A percentile compares a stretch with the other conserved stretches of the same genome.
phyloP scores from a whole-genome alignment of 2,329 filamentous ascomycete genomes.

The Chrysoporthe puriensis region DNA sequence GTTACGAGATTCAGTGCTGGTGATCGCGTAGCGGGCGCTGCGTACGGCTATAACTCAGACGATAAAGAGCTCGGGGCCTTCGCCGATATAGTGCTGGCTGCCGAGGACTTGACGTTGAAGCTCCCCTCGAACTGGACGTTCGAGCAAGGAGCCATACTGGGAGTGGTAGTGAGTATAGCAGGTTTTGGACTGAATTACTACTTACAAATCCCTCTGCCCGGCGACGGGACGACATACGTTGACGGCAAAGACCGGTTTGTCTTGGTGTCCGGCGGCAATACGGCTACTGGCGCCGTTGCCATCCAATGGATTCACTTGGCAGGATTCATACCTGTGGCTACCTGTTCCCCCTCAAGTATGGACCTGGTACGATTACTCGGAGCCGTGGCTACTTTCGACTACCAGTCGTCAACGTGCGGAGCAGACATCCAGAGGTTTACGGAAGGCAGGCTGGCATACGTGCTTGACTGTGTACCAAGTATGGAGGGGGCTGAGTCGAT shows the following conservation, averaged over 20 bases:
- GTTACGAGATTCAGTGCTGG: conserved; percentile 23
- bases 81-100: not conserved
- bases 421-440: conserved; percentile 51
- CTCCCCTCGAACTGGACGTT: not conserved
- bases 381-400: conserved; percentile 54
- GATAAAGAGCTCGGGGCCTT: not conserved
- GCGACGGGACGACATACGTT: not conserved
- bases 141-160: conserved; percentile 8
- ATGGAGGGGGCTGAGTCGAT: conserved; percentile 35
- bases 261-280: conserved; percentile 13
- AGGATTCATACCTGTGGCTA: conserved; percentile 21
- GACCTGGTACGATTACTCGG: conserved; percentile 51
- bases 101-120: not conserved
- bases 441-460: conserved; percentile 46
- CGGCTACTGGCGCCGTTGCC: not conserved
- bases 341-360: conserved; percentile 49
- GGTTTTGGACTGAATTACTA: not conserved
- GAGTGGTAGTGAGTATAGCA: not conserved
- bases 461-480: conserved; percentile 46
- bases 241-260: conserved; percentile 26
- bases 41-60: conserved; percentile 22
- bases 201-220: not conserved
- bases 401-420: conserved; percentile 48
- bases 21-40: conserved; percentile 30
- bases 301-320: conserved; percentile 7